A percentile compares a stretch with the other conserved stretches of the same genome.
Evolutionary conservation across 768 basidiomycete species (phyloP).

Genomic region (Tulasnella sp.): DNA sequence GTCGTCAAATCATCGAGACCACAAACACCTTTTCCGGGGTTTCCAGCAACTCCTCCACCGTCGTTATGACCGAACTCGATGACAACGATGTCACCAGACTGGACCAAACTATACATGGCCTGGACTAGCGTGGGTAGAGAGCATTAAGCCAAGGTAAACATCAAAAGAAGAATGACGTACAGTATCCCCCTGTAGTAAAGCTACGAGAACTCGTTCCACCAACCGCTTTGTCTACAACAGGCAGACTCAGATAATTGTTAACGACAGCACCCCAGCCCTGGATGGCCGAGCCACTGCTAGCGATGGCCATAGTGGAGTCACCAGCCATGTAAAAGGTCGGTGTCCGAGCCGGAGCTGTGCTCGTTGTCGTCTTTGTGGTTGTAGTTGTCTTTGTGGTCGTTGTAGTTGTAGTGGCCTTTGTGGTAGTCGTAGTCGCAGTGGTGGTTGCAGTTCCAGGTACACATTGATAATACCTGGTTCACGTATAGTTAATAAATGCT

Average conservation of each 20-base stretch:
- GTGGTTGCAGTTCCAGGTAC: not conserved
- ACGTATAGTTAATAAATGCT: not conserved
- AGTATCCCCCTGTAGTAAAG: conserved; percentile 12
- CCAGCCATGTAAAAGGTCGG: not conserved
- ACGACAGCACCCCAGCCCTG: conserved; percentile 7
- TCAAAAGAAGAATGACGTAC: not conserved
- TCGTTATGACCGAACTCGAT: conserved; percentile 31
- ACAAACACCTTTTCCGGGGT: not conserved
- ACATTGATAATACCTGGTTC: not conserved
- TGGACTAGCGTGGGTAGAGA: not conserved
- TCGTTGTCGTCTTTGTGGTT: not conserved
- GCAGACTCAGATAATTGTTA: not conserved
- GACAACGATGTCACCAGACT: conserved; percentile 25
- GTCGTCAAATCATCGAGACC: not conserved
- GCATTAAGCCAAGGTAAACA: too few relatives aligned
- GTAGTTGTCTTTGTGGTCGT: not conserved
- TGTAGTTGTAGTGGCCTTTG: not conserved
- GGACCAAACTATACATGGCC: not conserved
- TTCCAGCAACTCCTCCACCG: not conserved
- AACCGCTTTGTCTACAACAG: not conserved
- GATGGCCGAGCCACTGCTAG: not conserved
- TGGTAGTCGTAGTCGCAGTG: not conserved
- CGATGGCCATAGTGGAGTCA: not conserved
- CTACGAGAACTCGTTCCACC: conserved; percentile 6
- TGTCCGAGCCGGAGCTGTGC: not conserved